A percentile compares a stretch with the other conserved stretches of the same genome.
These are phyloP conservation scores for Gyrodon lividus DNA, from an alignment of 768 basidiomycete species.

Conservation along the genomic window DNA sequence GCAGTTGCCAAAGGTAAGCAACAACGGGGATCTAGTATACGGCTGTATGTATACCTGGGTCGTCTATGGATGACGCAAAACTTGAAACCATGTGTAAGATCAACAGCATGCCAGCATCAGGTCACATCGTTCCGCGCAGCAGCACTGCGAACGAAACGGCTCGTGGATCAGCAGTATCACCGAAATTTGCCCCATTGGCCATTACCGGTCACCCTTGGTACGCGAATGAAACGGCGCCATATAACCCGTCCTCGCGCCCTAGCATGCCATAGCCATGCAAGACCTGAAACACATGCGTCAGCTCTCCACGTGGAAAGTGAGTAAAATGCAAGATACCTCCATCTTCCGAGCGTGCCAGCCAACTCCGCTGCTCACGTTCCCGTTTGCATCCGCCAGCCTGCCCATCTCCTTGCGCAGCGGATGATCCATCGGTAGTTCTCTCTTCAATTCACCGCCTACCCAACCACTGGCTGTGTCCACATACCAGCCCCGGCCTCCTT, in stretches of 20 bases:
- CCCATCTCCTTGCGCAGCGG: slow-evolving; percentile 71
- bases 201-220: slow-evolving; percentile 68
- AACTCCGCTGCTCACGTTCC: slow-evolving; percentile 86
- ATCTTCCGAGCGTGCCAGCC: slow-evolving; percentile 98
- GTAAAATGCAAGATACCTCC: slow-evolving; percentile 65
- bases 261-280: slow-evolving; percentile 88
- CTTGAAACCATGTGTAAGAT: too few relatives aligned
- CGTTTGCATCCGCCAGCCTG: slow-evolving; percentile 73
- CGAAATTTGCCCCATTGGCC: too few relatives aligned
- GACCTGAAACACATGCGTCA: slow-evolving; percentile 44
- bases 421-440: slow-evolving; percentile 61
- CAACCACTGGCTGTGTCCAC: slow-evolving; percentile 87
- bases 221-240: slow-evolving; percentile 92
- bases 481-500: slow-evolving; percentile 94
- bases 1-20: not conserved
- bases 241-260: slow-evolving; percentile 90
- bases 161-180: too few relatives aligned
- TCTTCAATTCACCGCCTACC: slow-evolving; percentile 52
- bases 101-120: too few relatives aligned
- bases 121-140: too few relatives aligned
- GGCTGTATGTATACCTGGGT: too few relatives aligned
- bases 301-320: not conserved
- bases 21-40: not conserved
- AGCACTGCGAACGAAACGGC: not conserved
- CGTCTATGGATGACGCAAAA: too few relatives aligned